Evolutionary conservation across 1,139 yeast genomes (phyloP).

Genomic region (Blastobotrys capitulatus): DNA sequence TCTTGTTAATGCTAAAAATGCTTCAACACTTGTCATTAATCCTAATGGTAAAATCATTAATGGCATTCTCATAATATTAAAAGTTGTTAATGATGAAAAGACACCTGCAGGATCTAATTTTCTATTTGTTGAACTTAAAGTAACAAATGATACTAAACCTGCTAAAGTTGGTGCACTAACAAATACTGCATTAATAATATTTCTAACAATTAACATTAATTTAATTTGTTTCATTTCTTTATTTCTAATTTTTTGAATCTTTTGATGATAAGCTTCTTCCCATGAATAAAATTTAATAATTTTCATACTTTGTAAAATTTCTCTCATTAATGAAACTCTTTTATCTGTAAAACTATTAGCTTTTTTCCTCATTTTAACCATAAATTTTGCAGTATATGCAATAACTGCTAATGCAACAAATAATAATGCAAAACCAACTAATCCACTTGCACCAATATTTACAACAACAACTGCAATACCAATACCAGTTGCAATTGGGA

Average conservation of each 20-base stretch:
- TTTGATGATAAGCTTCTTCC: conserved; percentile 56
- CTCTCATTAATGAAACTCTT: conserved; percentile 58
- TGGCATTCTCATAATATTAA: conserved; percentile 65
- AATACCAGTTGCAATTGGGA: conserved; percentile 61
- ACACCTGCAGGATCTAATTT: conserved; percentile 59
- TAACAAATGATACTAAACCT: conserved; percentile 69
- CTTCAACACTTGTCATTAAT: conserved; percentile 58
- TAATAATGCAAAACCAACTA: conserved; percentile 55
- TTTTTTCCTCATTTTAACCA: conserved; percentile 40
- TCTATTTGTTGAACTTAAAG: conserved; percentile 55
- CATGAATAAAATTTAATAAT: conserved; percentile 70
- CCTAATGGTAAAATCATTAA: conserved; percentile 68
- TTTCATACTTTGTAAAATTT: conserved; percentile 58
- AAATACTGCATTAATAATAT: conserved; percentile 52
- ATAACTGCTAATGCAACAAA: conserved; percentile 28
- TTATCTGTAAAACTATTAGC: conserved; percentile 50
- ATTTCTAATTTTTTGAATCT: conserved; percentile 43
- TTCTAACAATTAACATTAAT: conserved; percentile 36
- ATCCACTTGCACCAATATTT: conserved; percentile 68
- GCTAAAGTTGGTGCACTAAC: conserved; percentile 63
- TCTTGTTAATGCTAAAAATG: conserved; percentile 57
- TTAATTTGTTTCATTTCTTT: conserved; percentile 38
- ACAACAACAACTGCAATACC: conserved; percentile 58
- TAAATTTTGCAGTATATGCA: conserved; percentile 32
- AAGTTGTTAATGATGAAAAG: conserved; percentile 76